These are phyloP conservation scores for Bolboschoenoplectus hybrid DNA, from an alignment of 202 grass and related monocot species.

Conservation along the genomic window DNA sequence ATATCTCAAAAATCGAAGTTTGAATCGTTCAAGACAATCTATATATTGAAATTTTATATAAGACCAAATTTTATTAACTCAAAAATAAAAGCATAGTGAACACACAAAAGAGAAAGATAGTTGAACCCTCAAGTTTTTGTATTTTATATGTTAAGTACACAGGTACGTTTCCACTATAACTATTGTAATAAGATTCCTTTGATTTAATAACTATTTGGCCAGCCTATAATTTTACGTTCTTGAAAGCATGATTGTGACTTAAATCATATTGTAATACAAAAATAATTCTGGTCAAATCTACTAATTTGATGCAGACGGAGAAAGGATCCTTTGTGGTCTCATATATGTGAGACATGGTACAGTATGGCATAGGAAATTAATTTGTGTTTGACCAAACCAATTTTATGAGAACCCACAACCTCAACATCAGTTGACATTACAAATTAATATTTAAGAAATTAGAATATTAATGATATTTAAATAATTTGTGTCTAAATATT, in stretches of 20 bases:
- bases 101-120: too few relatives aligned
- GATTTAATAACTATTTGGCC: not conserved
- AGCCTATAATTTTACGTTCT: not conserved
- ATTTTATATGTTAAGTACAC: not conserved
- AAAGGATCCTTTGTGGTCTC: slow-evolving; percentile 10
- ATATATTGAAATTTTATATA: too few relatives aligned
- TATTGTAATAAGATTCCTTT: slow-evolving; percentile 26
- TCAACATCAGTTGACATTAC: too few relatives aligned
- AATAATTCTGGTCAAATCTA: slow-evolving; percentile 16
- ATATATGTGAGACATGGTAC: not conserved
- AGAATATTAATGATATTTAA: too few relatives aligned
- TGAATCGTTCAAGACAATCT: too few relatives aligned
- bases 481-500: too few relatives aligned
- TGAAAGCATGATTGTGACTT: slow-evolving; percentile 9
- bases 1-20: too few relatives aligned
- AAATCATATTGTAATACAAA: slow-evolving; percentile 9
- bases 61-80: too few relatives aligned
- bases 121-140: not conserved
- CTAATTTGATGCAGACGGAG: slow-evolving; percentile 1
- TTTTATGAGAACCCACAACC: not conserved
- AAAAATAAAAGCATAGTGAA: too few relatives aligned
- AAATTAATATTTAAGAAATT: too few relatives aligned
- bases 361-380: not conserved
- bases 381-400: not conserved
- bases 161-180: not conserved